Conservation (phyloP, 495 filamentous ascomycete species). For the Tetracladium marchalianum region DNA sequence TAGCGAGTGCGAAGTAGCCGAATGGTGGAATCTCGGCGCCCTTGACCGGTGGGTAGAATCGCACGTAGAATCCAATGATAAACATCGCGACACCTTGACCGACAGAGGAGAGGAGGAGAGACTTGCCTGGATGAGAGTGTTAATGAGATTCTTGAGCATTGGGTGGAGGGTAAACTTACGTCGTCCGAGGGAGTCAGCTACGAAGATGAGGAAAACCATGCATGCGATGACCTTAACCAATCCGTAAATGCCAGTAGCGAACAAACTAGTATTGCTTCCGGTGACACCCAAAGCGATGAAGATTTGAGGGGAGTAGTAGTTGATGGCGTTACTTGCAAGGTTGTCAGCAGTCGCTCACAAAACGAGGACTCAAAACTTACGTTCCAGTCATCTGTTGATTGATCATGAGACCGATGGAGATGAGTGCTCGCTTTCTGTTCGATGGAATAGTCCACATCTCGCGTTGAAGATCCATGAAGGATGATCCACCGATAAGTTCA, state of each 20-base stretch:
- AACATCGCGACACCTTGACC: slow-evolving; percentile 65
- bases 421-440: slow-evolving; percentile 52
- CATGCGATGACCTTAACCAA: slow-evolving; percentile 50
- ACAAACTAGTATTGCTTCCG: slow-evolving; percentile 33
- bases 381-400: slow-evolving; percentile 43
- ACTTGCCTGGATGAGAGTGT: slow-evolving; percentile 1
- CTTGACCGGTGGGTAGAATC: slow-evolving; percentile 50
- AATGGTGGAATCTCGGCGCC: slow-evolving; percentile 41
- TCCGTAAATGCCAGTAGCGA: slow-evolving; percentile 57
- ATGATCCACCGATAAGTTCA: slow-evolving; percentile 14
- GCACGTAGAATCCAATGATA: slow-evolving; percentile 73
- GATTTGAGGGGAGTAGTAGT: slow-evolving; percentile 67
- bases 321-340: slow-evolving; percentile 33
- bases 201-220: slow-evolving; percentile 59
- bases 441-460: slow-evolving; percentile 63
- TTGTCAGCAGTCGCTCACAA: slow-evolving; percentile 3
- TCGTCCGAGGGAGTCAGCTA: slow-evolving; percentile 19
- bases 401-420: slow-evolving; percentile 54
- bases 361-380: background rate
- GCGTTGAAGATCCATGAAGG: slow-evolving; percentile 50
- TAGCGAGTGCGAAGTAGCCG: slow-evolving; percentile 59
- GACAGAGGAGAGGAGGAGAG: slow-evolving; percentile 62
- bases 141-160: background rate
- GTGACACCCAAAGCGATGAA: slow-evolving; percentile 50
- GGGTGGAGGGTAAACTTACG: background rate